phyloP scores from a whole-genome alignment of 169 alveolate genomes.

The Plasmodium cynomolgi region DNA sequence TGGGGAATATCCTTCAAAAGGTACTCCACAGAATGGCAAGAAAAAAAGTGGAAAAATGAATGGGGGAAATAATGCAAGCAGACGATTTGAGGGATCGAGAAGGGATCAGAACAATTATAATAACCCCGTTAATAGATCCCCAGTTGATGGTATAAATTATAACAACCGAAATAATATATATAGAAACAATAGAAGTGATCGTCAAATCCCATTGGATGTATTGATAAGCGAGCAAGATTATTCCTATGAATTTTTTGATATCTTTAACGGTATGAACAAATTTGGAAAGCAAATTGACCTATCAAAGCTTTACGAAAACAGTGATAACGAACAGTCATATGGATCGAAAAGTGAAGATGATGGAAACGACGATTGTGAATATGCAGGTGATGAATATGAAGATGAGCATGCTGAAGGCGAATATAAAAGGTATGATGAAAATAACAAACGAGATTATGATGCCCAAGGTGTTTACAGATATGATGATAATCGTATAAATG shows the following conservation, averaged over 20 bases:
- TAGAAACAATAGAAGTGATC: neutral
- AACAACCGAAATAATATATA: neutral
- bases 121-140: neutral
- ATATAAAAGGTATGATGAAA: neutral
- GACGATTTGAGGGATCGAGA: neutral
- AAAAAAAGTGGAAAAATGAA: neutral
- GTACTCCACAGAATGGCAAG: neutral
- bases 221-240: neutral
- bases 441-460: neutral
- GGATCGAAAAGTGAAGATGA: neutral
- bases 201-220: neutral
- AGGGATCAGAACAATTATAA: neutral
- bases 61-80: neutral
- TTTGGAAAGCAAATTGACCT: neutral
- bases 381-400: neutral
- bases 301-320: neutral
- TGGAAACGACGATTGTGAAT: neutral
- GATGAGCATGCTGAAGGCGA: neutral
- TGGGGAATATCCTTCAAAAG: neutral
- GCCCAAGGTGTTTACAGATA: neutral
- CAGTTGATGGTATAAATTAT: neutral
- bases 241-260: neutral
- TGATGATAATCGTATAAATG: neutral
- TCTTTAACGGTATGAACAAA: neutral
- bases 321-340: neutral